Conservation (phyloP, 2,329 filamentous ascomycete species). For the Ambrosiella beaveri region DNA sequence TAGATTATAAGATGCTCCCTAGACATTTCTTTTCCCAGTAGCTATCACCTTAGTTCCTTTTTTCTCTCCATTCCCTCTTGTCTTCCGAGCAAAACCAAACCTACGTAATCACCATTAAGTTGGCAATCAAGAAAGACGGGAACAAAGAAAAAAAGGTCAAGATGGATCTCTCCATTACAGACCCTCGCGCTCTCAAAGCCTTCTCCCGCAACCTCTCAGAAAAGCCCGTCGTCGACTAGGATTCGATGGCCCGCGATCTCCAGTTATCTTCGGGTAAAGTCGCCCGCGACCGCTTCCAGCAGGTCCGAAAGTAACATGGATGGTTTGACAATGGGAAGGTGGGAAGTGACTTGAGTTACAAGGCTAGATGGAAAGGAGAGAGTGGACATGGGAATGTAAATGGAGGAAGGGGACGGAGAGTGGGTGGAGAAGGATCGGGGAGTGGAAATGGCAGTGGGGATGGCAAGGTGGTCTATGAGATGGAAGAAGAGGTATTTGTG, state of each 20-base stretch:
- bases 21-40: too few relatives aligned
- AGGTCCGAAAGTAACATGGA: conserved; percentile 24
- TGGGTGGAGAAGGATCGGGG: neutral
- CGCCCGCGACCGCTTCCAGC: conserved; percentile 25
- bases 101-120: neutral
- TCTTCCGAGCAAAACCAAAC: neutral
- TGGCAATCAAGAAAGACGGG: too few relatives aligned
- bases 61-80: neutral
- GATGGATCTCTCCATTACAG: neutral
- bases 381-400: too few relatives aligned
- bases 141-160: neutral
- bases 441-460: neutral
- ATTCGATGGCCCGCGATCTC: conserved; percentile 21
- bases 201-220: conserved; percentile 26
- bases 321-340: conserved; percentile 20
- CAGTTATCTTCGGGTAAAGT: conserved; percentile 26
- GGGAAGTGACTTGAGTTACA: conserved; percentile 14
- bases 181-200: conserved; percentile 10
- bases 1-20: too few relatives aligned
- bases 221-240: conserved; percentile 26
- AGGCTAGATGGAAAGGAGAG: neutral
- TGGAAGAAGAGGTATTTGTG: neutral
- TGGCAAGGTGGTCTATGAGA: neutral
- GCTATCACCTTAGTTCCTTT: neutral
- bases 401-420: neutral